Conservation (phyloP, 495 filamentous ascomycete species). For the Tirmania nivea region DNA sequence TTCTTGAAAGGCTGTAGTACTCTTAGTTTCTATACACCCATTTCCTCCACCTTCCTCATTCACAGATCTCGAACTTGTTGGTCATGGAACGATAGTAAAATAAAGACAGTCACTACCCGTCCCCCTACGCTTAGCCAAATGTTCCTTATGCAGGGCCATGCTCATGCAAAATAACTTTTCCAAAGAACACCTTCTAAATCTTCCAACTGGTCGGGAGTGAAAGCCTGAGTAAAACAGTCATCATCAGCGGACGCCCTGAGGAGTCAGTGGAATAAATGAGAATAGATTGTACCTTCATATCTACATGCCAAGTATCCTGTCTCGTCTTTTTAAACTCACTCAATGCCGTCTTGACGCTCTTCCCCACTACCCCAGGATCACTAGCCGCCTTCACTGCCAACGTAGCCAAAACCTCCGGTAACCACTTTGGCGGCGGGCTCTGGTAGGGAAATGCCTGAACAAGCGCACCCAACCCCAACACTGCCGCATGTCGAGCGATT, state of each 20-base stretch:
- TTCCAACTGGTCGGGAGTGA: slow-evolving; percentile 76
- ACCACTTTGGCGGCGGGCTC: slow-evolving; percentile 78
- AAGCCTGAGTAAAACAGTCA: slow-evolving; percentile 42
- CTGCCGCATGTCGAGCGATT: slow-evolving; percentile 68
- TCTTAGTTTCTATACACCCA: too few relatives aligned
- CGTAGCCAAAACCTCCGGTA: slow-evolving; percentile 77
- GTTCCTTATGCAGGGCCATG: background rate
- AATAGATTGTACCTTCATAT: slow-evolving; percentile 60
- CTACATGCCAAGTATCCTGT: slow-evolving; percentile 95
- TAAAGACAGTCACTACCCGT: too few relatives aligned
- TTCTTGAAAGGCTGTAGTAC: too few relatives aligned
- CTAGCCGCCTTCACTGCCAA: slow-evolving; percentile 66
- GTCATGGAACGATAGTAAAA: too few relatives aligned
- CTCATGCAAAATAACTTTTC: slow-evolving; percentile 98
- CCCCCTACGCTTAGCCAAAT: too few relatives aligned
- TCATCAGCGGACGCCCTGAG: background rate
- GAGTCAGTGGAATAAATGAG: slow-evolving; percentile 1
- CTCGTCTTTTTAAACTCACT: slow-evolving; percentile 99
- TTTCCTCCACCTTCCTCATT: too few relatives aligned
- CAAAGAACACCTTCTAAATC: slow-evolving; percentile 91
- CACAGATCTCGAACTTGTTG: too few relatives aligned
- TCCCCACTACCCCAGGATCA: slow-evolving; percentile 82
- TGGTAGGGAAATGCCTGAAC: slow-evolving; percentile 95
- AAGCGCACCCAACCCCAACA: slow-evolving; percentile 73
- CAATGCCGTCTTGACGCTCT: slow-evolving; percentile 87